A percentile compares a stretch with the other conserved stretches of the same genome.
Evolutionary conservation across 1,284 basidiomycete species (phyloP).

Genomic region (Cryptococcus sp.): DNA sequence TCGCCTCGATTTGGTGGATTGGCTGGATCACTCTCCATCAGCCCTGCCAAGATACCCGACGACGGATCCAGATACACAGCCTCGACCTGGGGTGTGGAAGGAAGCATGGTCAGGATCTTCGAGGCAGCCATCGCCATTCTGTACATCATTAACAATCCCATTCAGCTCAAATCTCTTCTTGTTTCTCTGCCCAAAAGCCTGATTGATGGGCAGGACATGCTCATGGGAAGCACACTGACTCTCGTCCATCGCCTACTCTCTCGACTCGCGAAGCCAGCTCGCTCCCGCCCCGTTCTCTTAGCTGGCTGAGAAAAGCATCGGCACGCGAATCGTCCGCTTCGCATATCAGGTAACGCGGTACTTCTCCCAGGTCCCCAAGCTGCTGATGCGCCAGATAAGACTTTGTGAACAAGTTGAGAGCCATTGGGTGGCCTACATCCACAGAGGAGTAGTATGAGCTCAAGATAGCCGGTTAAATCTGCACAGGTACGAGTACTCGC

Average conservation of each 20-base stretch:
- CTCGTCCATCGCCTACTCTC: constrained; percentile 30
- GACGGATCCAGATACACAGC: constrained; percentile 50
- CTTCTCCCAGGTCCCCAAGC: neutral
- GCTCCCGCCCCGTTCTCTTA: constrained; percentile 26
- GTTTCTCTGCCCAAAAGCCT: neutral
- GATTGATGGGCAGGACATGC: neutral
- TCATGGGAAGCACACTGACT: constrained; percentile 21
- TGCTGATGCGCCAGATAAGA: constrained; percentile 32
- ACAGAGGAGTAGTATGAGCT: neutral
- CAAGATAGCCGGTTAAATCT: neutral
- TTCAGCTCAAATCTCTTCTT: neutral
- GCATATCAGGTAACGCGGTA: constrained; percentile 41
- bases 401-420: constrained; percentile 49
- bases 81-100: constrained; percentile 55
- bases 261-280: constrained; percentile 24
- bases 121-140: constrained; percentile 53
- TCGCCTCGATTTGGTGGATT: neutral
- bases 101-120: constrained; percentile 57
- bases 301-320: constrained; percentile 30
- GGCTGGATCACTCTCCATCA: constrained; percentile 13
- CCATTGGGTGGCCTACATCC: constrained; percentile 44
- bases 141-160: neutral
- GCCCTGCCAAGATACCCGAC: constrained; percentile 30
- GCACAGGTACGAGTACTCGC: constrained; percentile 16
- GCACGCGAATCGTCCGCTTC: constrained; percentile 39